Base-by-base conservation (phyloP, 352 stramenopile genomes). In the Phytophthora tentaculata region DNA sequence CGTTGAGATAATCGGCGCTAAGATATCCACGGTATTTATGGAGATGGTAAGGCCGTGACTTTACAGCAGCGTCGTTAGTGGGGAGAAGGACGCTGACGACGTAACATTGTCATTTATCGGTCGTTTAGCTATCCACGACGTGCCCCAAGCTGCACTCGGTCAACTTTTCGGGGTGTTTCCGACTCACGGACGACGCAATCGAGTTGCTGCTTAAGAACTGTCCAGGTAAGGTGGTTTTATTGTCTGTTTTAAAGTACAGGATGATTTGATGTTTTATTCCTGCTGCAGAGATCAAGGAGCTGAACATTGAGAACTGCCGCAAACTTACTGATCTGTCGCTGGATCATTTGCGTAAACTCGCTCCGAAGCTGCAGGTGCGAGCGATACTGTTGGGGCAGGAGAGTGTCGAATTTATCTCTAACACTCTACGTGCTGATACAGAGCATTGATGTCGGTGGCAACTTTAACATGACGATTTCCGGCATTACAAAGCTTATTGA, bases 401-500 rank as follows among this genome's bases (percentile, higher is more conserved):
- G 41, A 23, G 24, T 23, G 17, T 23, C 41, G 16, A 23, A 13
- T 17, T 55, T 20, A 3, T 43, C 1, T 24, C 24, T 16, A 55
- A 28, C 9, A 19, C 13, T 12, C 26, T 47, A 19, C 41, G 19
- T 56, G 7, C 65, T 45, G 20, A 7, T 70, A 23, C 37, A 96
- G 86, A 91, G 86, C 65, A 86, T 97, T 55, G 89, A 97, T 48
- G 55, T 97, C 3, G 85, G 89, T 14, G 89, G 89, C 7, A 90
- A 96, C 69, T 96, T 95, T 63, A 97, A 97, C 71, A 97, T 97
- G 89, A 96, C 88, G 28, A 81, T 97, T 61, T 48, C 71, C 12
- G 89, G 84, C 37, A 91, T 97, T 69, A 95, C 86, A 10, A 93
- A 92, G 71, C 77, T 97, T 26, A 92, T 97, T 61, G 89, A 97